A percentile compares a stretch with the other conserved stretches of the same genome.
Conservation (phyloP, 2,329 filamentous ascomycete species). For the Amylocarpus encephaloides region DNA sequence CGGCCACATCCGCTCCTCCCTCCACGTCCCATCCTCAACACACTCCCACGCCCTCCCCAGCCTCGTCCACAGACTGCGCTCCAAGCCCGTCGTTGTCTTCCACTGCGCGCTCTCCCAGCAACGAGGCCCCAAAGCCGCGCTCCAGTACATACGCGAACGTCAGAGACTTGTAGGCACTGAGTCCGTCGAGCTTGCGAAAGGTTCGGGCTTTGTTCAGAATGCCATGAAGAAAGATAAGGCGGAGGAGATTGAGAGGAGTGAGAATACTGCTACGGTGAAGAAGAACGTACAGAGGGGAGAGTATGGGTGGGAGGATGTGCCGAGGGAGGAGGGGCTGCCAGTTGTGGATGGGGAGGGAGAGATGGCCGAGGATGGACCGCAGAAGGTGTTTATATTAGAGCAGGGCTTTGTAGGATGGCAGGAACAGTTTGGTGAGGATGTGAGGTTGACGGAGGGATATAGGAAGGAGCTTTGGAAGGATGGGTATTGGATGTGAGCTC, state of each 20-base stretch:
- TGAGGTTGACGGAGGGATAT: conserved; percentile 76
- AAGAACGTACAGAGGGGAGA: conserved; percentile 22
- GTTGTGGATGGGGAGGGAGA: conserved; percentile 23
- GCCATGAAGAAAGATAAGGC: conserved; percentile 26
- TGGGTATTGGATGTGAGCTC: conserved; percentile 4
- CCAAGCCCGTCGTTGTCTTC: conserved; percentile 82
- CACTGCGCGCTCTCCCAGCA: conserved; percentile 92
- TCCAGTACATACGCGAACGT: conserved; percentile 70
- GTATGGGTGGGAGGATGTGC: conserved; percentile 32
- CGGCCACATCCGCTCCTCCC: conserved; percentile 75
- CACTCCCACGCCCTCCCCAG: conserved; percentile 75
- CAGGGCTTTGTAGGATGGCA: conserved; percentile 87
- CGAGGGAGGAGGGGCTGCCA: conserved; percentile 18
- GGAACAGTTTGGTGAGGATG: conserved; percentile 71
- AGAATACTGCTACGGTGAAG: conserved; percentile 24
- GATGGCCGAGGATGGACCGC: conserved; percentile 35
- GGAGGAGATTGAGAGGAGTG: conserved; percentile 22
- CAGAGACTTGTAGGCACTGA: conserved; percentile 39
- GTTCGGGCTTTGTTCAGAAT: conserved; percentile 17
- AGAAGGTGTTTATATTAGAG: conserved; percentile 76
- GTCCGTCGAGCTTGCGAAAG: conserved; percentile 14
- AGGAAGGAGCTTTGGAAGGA: conserved; percentile 72
- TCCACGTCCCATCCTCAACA: conserved; percentile 65
- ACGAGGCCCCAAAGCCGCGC: conserved; percentile 76
- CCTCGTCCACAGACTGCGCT: conserved; percentile 68